These are phyloP conservation scores for Yamadazyma epiphylla DNA, from an alignment of 1,139 yeast species.

Conservation along the genomic window DNA sequence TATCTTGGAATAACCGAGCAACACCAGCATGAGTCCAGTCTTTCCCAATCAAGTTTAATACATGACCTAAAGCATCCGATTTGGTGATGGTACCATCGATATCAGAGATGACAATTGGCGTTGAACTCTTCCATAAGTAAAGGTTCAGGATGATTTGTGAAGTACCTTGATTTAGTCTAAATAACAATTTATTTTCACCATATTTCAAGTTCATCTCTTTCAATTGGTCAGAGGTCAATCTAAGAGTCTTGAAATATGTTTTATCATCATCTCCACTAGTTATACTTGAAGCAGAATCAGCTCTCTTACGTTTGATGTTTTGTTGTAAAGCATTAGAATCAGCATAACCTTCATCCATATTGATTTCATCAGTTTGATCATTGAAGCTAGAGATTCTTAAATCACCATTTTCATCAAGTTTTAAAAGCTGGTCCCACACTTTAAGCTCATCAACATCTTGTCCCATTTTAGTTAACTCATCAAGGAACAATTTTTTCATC, in stretches of 20 bases:
- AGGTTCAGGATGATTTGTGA: conserved; percentile 73
- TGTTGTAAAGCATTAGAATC: conserved; percentile 11
- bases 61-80: conserved; percentile 97
- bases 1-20: conserved; percentile 84
- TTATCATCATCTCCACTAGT: conserved; percentile 25
- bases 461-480: conserved; percentile 34
- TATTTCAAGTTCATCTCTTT: conserved; percentile 65
- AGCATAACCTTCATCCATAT: conserved; percentile 10
- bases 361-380: conserved; percentile 7
- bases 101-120: conserved; percentile 93
- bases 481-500: conserved; percentile 66
- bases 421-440: conserved; percentile 21
- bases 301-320: conserved; percentile 4
- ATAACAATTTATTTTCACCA: conserved; percentile 77
- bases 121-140: conserved; percentile 78
- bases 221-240: conserved; percentile 89
- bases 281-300: conserved; percentile 7
- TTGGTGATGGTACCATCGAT: conserved; percentile 98
- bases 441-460: conserved; percentile 12
- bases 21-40: conserved; percentile 99
- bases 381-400: conserved; percentile 13
- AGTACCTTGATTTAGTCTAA: conserved; percentile 78
- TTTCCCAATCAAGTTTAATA: conserved; percentile 85
- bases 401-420: conserved; percentile 24
- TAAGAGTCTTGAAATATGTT: conserved; percentile 75